phyloP scores from a whole-genome alignment of 331 rosid species.

The Telfairia occidentalis region DNA sequence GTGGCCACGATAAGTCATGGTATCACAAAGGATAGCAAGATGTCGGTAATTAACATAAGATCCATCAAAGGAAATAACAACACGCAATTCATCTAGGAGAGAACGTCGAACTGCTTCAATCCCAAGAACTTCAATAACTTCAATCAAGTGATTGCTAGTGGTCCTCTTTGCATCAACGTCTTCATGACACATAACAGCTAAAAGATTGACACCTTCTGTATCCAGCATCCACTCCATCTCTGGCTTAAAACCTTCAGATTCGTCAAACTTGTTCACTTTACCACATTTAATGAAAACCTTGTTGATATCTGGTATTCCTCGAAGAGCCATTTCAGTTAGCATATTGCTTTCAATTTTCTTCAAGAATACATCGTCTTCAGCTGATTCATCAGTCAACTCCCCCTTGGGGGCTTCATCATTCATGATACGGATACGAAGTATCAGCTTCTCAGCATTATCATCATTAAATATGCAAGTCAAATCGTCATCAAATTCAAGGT shows the following conservation, averaged over 20 bases:
- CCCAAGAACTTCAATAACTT: constrained; percentile 94
- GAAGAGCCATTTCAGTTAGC: constrained; percentile 96
- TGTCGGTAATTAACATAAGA: constrained; percentile 92
- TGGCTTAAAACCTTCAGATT: constrained; percentile 69
- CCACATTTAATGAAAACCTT: constrained; percentile 84
- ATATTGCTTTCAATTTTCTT: constrained; percentile 96
- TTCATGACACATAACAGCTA: constrained; percentile 87
- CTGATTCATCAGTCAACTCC: constrained; percentile 78
- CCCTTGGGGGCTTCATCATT: constrained; percentile 93
- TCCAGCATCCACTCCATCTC: constrained; percentile 98
- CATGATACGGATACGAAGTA: constrained; percentile 95
- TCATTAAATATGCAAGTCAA: constrained; percentile 93
- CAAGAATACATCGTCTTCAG: constrained; percentile 92
- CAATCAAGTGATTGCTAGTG: constrained; percentile 92
- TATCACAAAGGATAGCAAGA: constrained; percentile 93
- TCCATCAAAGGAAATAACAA: constrained; percentile 93
- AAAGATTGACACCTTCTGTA: constrained; percentile 93
- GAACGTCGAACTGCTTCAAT: constrained; percentile 95
- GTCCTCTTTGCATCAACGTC: constrained; percentile 88
- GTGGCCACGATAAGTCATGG: constrained; percentile 98
- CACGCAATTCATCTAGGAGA: constrained; percentile 80
- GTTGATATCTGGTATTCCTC: constrained; percentile 88
- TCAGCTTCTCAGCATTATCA: constrained; percentile 91
- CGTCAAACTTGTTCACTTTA: constrained; percentile 73
- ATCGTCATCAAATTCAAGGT: constrained; percentile 84